Evolutionary conservation across 495 filamentous ascomycete species (phyloP).

Genomic region (Eremomyces bilateralis): DNA sequence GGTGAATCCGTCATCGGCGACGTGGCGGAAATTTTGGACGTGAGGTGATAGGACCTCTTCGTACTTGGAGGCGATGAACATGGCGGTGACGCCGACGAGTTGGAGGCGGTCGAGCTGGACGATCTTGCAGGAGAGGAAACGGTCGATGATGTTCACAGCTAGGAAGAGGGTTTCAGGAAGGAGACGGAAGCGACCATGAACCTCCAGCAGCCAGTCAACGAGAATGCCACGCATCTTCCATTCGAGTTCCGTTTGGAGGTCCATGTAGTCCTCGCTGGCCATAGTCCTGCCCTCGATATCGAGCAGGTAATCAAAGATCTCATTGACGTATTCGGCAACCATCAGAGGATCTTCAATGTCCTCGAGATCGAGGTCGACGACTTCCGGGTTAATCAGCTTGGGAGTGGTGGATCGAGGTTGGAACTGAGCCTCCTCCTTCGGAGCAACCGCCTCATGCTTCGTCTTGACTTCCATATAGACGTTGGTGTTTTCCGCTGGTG

Average conservation of each 20-base stretch:
- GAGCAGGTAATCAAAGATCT: constrained; percentile 92
- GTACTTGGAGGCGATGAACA: constrained; percentile 98
- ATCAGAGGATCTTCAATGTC: constrained; percentile 86
- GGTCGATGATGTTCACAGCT: constrained; percentile 92
- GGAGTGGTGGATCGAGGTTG: too few species aligned
- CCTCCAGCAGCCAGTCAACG: constrained; percentile 95
- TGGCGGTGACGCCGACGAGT: constrained; percentile 89
- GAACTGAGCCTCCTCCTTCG: constrained; percentile 27
- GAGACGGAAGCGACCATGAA: constrained; percentile 89
- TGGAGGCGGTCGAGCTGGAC: constrained; percentile 90
- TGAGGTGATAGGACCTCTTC: constrained; percentile 95
- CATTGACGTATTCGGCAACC: constrained; percentile 90
- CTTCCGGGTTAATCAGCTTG: constrained; percentile 8
- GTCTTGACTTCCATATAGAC: constrained; percentile 7
- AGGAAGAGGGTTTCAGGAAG: constrained; percentile 97
- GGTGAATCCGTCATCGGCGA: constrained; percentile 92
- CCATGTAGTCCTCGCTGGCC: constrained; percentile 86
- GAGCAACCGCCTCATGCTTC: constrained; percentile 10
- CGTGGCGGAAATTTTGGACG: constrained; percentile 86
- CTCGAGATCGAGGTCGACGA: constrained; percentile 51
- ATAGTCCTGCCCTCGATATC: constrained; percentile 65
- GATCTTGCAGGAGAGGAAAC: constrained; percentile 81
- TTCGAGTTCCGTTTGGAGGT: constrained; percentile 77
- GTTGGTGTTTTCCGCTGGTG: constrained; percentile 27
- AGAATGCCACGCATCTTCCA: constrained; percentile 98